Evolutionary conservation across 371 early-diverging fungal genomes (phyloP), one percentile per base, ranked within the genome.

Genomic region (Apophysomyces trapeziformis): DNA sequence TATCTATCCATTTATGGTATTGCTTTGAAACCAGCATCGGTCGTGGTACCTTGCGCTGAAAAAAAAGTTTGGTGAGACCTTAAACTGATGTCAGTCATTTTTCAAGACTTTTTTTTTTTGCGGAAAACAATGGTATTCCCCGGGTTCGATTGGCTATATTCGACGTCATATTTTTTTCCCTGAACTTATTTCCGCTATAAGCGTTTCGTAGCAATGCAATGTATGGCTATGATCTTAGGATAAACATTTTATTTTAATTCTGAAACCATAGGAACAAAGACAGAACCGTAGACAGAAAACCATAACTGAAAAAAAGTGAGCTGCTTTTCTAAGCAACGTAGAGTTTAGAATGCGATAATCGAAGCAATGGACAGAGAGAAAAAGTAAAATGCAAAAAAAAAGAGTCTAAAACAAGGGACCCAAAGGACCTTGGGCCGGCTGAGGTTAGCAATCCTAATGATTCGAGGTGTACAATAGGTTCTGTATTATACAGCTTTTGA

Each of bases 391-490:
- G 46, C 16, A 50, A 50, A 50, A 50, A 50, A 50, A 50, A 50
- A 50, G 54, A 50, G 54, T 21, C 54, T 50, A 50, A 50, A 50
- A 50, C 54, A 50, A 50, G 54, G 54, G 54, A 50, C 54, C 54
- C 54, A 50, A 50, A 50, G 54, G 54, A 18, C 54, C 54, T 50
- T 50, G 54, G 54, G 54, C 21, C 54, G 54, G 54, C 54, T 50
- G 54, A 50, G 54, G 54, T 50, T 50, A 50, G 54, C 54, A 50
- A 21, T 7, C 5, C 21, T 21, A 50, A 50, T 50, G 54, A 50
- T 50, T 50, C 21, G 21, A 50, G 54, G 54, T 50, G 54, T 50
- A 50, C 54, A 50, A 50, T 50, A 50, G 54, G 54, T 32, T 50
- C 54, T 50, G 54, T 50, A 50, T 21, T 50, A 50, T 50, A 50